Percentiles rank a stretch among this genome's conserved stretches.
phyloP scores from a whole-genome alignment of 164 flowering plant genomes.

The Annona cherimola region DNA sequence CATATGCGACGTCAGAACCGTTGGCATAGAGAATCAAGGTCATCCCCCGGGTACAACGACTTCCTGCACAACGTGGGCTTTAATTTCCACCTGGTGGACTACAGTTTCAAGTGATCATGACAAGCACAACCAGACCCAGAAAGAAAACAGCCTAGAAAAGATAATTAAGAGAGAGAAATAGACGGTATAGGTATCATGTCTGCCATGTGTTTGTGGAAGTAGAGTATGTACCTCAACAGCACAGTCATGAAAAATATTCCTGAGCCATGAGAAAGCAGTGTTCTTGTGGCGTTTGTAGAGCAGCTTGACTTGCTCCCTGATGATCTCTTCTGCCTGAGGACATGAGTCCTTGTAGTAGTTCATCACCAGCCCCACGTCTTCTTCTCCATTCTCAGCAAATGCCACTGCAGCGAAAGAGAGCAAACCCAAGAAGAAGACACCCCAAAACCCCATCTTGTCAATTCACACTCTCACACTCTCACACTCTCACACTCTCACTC shows the following conservation, averaged over 20 bases:
- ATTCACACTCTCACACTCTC: not conserved
- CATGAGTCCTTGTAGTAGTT: conserved; percentile 86
- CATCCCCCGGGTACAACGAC: not conserved
- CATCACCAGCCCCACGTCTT: conserved; percentile 67
- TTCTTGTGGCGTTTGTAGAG: conserved; percentile 99
- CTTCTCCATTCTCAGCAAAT: conserved; percentile 44
- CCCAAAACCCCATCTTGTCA: conserved; percentile 40
- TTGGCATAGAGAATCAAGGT: not conserved
- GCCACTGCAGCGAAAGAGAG: conserved; percentile 34
- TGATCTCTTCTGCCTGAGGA: conserved; percentile 94
- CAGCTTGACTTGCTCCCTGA: conserved; percentile 85
- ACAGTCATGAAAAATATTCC: conserved; percentile 99
- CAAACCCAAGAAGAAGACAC: conserved; percentile 43
- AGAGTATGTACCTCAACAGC: conserved; percentile 61
- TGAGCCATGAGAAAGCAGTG: conserved; percentile 99
- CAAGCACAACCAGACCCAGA: no score
- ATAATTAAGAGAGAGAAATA: not conserved
- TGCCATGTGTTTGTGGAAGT: not conserved
- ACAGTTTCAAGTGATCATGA: not conserved
- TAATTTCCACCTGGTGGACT: not conserved
- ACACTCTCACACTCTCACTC: conserved; percentile 1
- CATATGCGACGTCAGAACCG: not conserved
- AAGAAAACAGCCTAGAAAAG: no score
- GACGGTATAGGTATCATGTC: not conserved
- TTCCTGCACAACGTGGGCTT: not conserved